A percentile compares a stretch with the other conserved stretches of the same genome.
Conservation (phyloP, 2,329 filamentous ascomycete species). For the Sporothrix brunneoviolacea region DNA sequence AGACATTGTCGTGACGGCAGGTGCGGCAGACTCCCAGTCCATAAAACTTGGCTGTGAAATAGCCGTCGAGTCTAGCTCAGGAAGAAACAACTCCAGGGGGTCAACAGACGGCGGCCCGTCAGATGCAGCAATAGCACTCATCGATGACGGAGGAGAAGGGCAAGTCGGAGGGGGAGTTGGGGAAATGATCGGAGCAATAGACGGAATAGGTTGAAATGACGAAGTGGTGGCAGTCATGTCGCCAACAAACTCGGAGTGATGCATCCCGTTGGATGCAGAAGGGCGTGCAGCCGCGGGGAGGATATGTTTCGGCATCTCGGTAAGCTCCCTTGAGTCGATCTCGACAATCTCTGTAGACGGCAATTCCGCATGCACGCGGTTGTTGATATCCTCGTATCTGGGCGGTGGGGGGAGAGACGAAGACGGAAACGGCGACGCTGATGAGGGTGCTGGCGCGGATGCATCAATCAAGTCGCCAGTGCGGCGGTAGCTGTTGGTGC, state of each 20-base stretch:
- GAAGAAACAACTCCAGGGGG: slow-evolving; percentile 25
- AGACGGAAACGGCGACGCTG: not conserved
- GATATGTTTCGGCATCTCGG: slow-evolving; percentile 9
- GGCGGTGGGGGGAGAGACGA: slow-evolving; percentile 35
- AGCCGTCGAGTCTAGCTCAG: slow-evolving; percentile 27
- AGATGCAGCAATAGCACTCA: not conserved
- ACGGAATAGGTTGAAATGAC: slow-evolving; percentile 16
- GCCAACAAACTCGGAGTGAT: not conserved
- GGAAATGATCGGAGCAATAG: slow-evolving; percentile 1
- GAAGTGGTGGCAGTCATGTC: slow-evolving; percentile 7
- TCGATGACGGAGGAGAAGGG: not conserved
- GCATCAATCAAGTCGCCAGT: not conserved
- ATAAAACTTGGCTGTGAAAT: slow-evolving; percentile 16
- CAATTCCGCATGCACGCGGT: slow-evolving; percentile 33
- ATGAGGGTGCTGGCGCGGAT: not conserved
- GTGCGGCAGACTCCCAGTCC: slow-evolving; percentile 22
- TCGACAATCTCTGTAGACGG: slow-evolving; percentile 46
- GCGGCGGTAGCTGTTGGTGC: slow-evolving; percentile 7
- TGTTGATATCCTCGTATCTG: slow-evolving; percentile 35
- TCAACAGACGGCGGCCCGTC: slow-evolving; percentile 21
- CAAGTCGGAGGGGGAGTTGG: slow-evolving; percentile 1
- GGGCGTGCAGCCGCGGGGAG: not conserved
- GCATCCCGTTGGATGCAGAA: not conserved
- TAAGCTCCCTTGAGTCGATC: slow-evolving; percentile 42
- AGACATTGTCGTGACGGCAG: not conserved